These are phyloP conservation scores for Marvania coccoides DNA, from an alignment of 139 green algal species.

Conservation along the genomic window DNA sequence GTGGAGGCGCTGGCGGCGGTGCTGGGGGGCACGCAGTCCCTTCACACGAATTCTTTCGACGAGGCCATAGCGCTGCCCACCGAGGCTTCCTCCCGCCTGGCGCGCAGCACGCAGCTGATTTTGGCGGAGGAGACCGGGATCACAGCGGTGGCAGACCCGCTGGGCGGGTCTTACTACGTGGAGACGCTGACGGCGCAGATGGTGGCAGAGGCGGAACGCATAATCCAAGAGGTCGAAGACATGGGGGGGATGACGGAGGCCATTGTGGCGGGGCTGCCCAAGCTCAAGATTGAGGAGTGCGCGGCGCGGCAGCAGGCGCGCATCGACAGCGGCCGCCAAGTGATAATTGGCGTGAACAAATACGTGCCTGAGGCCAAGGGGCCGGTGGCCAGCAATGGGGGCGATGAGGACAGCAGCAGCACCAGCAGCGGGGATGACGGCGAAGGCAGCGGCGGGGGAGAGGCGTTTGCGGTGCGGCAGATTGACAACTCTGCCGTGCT, in stretches of 20 bases:
- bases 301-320: constrained; percentile 48
- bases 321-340: constrained; percentile 53
- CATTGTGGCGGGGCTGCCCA: constrained; percentile 37
- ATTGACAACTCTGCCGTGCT: constrained; percentile 54
- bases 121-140: constrained; percentile 55
- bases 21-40: constrained; percentile 59
- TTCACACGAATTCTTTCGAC: constrained; percentile 70
- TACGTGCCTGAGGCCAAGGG: constrained; percentile 21
- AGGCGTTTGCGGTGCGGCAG: constrained; percentile 32
- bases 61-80: constrained; percentile 63
- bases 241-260: constrained; percentile 60
- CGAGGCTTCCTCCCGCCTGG: constrained; percentile 46
- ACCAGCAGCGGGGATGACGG: background rate
- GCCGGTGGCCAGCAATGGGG: background rate
- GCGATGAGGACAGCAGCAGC: background rate
- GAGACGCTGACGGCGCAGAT: constrained; percentile 48
- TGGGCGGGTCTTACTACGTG: constrained; percentile 61
- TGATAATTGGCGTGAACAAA: constrained; percentile 67
- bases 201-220: constrained; percentile 28
- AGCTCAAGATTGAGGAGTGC: constrained; percentile 39
- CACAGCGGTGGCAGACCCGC: constrained; percentile 51
- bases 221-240: constrained; percentile 52
- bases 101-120: constrained; percentile 64
- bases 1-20: constrained; percentile 53
- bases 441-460: background rate